These are phyloP conservation scores for Colletotrichum tamarilloi DNA, from an alignment of 2,329 filamentous ascomycete genomes.

Conservation along the genomic window DNA sequence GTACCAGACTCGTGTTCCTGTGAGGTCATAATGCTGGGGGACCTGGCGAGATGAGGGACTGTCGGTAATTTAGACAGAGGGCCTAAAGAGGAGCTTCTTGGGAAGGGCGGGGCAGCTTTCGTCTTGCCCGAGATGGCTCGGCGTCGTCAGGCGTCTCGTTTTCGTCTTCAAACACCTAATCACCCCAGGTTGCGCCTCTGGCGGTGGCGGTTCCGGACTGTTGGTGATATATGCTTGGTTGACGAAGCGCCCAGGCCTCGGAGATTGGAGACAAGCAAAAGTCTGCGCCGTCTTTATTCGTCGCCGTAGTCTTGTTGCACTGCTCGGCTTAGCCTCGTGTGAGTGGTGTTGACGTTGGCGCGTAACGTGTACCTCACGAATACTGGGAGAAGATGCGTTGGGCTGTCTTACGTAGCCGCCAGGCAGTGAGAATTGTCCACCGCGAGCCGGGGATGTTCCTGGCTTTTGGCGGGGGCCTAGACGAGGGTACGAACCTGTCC, in stretches of 20 bases:
- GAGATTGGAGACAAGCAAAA: constrained; percentile 15
- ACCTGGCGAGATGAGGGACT: constrained; percentile 16
- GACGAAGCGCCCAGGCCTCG: constrained; percentile 24
- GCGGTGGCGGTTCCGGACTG: not conserved
- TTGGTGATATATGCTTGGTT: constrained; percentile 21
- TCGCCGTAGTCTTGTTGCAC: not conserved
- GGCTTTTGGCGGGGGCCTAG: constrained; percentile 12
- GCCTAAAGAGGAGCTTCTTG: constrained; percentile 6
- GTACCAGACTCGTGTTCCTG: constrained; percentile 18
- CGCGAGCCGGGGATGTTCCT: constrained; percentile 14
- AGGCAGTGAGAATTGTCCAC: constrained; percentile 26
- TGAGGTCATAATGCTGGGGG: constrained; percentile 36
- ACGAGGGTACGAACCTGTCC: not conserved
- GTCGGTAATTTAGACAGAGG: constrained; percentile 4
- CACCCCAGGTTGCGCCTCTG: not conserved
- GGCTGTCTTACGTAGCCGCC: constrained; percentile 28
- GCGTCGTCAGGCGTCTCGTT: not conserved
- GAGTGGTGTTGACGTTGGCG: constrained; percentile 34
- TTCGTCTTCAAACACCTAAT: not conserved
- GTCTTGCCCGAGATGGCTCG: not conserved
- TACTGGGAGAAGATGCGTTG: constrained; percentile 7
- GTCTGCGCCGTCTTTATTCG: not conserved
- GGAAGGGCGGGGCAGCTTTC: constrained; percentile 13
- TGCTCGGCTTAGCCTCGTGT: not conserved
- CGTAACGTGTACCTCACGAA: constrained; percentile 12